These are phyloP conservation scores for Hemileia vastatrix DNA, from an alignment of 1,284 basidiomycete genomes.

Conservation along the genomic window DNA sequence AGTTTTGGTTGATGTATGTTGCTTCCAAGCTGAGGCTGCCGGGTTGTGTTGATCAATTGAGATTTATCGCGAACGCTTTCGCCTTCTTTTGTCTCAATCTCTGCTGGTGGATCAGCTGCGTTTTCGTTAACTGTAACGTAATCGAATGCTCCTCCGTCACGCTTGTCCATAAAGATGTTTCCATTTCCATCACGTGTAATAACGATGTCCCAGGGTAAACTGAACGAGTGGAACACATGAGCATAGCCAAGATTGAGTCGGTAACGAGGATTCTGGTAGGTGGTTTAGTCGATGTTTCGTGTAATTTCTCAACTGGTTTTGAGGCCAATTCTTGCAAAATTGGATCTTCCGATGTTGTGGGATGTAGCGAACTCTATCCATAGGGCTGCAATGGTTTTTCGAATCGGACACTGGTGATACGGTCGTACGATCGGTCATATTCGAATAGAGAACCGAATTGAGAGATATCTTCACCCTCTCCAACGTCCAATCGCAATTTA, in stretches of 20 bases:
- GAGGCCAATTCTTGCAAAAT: conserved; percentile 84
- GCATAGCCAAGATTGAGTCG: conserved; percentile 87
- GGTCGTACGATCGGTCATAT: conserved; percentile 92
- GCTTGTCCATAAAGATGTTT: conserved; percentile 93
- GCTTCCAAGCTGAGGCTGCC: conserved; percentile 89
- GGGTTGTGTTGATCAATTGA: conserved; percentile 86
- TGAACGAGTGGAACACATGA: conserved; percentile 91
- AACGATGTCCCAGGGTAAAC: conserved; percentile 99
- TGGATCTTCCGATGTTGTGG: conserved; percentile 93
- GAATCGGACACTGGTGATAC: conserved; percentile 82
- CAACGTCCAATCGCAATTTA: conserved; percentile 84
- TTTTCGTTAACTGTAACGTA: conserved; percentile 98
- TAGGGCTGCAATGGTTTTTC: conserved; percentile 77
- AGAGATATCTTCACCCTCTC: conserved; percentile 73
- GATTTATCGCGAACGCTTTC: too few relatives aligned
- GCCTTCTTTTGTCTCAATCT: conserved; percentile 64
- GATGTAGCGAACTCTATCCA: conserved; percentile 92
- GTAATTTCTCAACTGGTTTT: too few relatives aligned
- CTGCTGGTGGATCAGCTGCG: conserved; percentile 84
- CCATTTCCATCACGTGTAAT: conserved; percentile 84
- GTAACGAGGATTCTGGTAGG: conserved; percentile 84
- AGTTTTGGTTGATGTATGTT: conserved; percentile 98
- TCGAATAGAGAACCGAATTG: conserved; percentile 78
- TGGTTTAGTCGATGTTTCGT: conserved; percentile 60
- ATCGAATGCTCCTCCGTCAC: conserved; percentile 92